Evolutionary conservation across 805 yeast genomes (phyloP), one percentile per base, ranked within the genome.

Genomic region (Millerozyma acaciae): DNA sequence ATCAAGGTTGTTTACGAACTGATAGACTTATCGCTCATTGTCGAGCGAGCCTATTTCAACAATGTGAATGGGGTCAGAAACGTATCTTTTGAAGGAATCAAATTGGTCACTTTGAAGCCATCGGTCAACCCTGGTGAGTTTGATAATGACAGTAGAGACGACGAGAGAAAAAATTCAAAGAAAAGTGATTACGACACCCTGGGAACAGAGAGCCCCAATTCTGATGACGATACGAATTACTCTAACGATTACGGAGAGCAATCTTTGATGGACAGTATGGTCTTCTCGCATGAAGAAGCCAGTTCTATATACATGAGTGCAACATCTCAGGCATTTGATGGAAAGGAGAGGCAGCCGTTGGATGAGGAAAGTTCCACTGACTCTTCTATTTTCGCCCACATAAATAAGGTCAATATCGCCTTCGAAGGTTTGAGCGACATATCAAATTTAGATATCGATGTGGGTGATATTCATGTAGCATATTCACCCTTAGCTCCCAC

Each of bases 221-320:
- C 39, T 10, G 40, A 33, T 10, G 41, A 37, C 16, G 40, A 41
- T n/a, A 35, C 35, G 8, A 13, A 23, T 19, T 28, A 35, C 9
- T 16, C 24, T 16, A 36, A 39, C 2, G 53, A 53, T 8, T 63
- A 62, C 15, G 64, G 53, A n/a, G 61, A 62, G 21, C 68, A 61
- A 18, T 66, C 75, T n/a, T 49, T 79, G 36, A 53, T 69, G 52
- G 71, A 70, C 22, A 80, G 87, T 45, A 70, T 76, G 59, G 62
- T 78, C 22, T 80, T 79, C 49, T 77, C 90, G 1, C 80, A 76
- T 34, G 78, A 74, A 32, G 83, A 80, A 35, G 82, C 85, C 1
- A 70, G 77, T 29, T 78, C 88, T 3, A 70, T 85, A 13, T 86
- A 84, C 50, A 78, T 84, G 89, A 84, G 94, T 55, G 94, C 95